Evolutionary conservation across 1,139 yeast genomes (phyloP).

Genomic region (Ogataea hybrid): DNA sequence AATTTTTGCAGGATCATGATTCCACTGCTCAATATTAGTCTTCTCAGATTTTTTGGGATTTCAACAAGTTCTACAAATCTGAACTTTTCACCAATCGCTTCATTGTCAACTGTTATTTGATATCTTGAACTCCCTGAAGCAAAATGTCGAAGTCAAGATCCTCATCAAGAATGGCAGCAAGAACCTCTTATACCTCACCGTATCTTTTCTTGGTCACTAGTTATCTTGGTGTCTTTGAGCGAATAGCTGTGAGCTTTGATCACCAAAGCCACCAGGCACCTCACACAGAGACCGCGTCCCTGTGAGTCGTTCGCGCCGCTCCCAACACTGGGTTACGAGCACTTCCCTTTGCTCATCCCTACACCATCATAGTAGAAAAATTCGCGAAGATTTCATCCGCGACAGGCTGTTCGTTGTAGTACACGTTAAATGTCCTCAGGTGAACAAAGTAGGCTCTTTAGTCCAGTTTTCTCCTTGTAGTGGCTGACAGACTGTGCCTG

Average conservation of each 20-base stretch:
- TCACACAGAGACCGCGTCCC: too few relatives aligned
- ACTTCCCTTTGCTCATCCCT: too few relatives aligned
- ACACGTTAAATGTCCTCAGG: too few relatives aligned
- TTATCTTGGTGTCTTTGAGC: conserved; percentile 76
- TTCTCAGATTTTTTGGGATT: not conserved
- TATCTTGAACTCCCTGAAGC: not conserved
- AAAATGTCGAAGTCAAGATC: not conserved
- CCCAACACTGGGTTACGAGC: too few relatives aligned
- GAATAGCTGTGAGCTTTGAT: conserved; percentile 42
- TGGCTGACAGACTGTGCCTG: too few relatives aligned
- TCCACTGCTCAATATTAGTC: conserved; percentile 29
- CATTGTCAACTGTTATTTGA: not conserved
- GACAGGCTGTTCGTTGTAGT: too few relatives aligned
- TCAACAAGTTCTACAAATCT: not conserved
- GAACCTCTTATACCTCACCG: conserved; percentile 45
- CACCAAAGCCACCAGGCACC: conserved; percentile 16
- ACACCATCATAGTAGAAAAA: too few relatives aligned
- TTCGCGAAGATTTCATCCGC: too few relatives aligned
- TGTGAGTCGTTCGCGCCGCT: too few relatives aligned
- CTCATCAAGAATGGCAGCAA: conserved; percentile 16
- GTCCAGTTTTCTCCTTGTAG: too few relatives aligned
- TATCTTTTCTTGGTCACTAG: conserved; percentile 47
- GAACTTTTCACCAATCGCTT: not conserved
- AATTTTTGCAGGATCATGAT: conserved; percentile 65
- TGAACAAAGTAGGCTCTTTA: too few relatives aligned